Evolutionary conservation across 2,329 filamentous ascomycete genomes (phyloP).

Genomic region (Nemania serpens): DNA sequence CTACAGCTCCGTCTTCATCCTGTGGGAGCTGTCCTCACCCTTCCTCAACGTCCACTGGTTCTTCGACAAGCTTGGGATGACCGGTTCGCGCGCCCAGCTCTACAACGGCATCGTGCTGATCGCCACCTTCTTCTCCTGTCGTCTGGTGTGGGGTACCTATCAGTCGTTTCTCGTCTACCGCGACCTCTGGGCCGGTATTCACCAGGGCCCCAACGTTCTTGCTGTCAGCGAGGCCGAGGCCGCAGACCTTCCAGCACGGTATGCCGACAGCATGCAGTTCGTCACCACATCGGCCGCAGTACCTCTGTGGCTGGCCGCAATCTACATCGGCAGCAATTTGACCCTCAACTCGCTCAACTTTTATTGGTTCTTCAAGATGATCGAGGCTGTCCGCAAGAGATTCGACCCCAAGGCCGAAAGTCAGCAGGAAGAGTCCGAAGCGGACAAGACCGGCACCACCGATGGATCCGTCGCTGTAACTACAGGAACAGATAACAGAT

Average conservation of each 20-base stretch:
- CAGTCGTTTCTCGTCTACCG: conserved; percentile 70
- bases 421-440: conserved; percentile 41
- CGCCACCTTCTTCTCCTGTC: conserved; percentile 74
- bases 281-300: conserved; percentile 56
- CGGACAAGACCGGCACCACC: conserved; percentile 34
- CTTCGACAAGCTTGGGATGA: conserved; percentile 83
- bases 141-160: conserved; percentile 78
- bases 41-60: conserved; percentile 93
- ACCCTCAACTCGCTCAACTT: conserved; percentile 78
- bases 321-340: conserved; percentile 73
- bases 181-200: conserved; percentile 68
- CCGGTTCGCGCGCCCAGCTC: conserved; percentile 73
- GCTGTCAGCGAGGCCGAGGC: conserved; percentile 41
- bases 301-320: conserved; percentile 70
- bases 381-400: conserved; percentile 75
- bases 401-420: conserved; percentile 60
- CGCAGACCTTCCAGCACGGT: conserved; percentile 42
- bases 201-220: conserved; percentile 45
- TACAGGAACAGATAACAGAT: conserved; percentile 38
- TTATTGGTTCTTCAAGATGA: conserved; percentile 89
- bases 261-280: conserved; percentile 55
- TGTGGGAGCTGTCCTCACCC: conserved; percentile 84
- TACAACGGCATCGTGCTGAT: conserved; percentile 78
- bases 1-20: conserved; percentile 79
- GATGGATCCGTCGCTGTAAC: conserved; percentile 33